Conservation (phyloP, 2,329 filamentous ascomycete species). For the Epicoccum nigrum region DNA sequence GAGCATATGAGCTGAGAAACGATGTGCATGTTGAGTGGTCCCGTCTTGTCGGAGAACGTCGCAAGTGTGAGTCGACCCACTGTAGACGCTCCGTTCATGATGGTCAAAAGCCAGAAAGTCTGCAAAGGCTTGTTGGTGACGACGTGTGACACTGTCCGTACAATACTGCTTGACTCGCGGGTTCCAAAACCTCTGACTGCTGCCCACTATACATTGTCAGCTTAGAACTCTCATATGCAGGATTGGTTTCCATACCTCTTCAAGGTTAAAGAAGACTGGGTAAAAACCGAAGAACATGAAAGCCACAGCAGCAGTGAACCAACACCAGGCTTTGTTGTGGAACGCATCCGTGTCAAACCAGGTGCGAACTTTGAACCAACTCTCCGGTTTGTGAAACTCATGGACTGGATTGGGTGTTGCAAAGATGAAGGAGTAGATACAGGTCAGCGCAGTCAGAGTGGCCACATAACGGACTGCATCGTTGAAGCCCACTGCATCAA, state of each 20-base stretch:
- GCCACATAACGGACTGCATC: slow-evolving; percentile 52
- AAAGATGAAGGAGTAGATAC: slow-evolving; percentile 51
- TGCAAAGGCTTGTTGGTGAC: slow-evolving; percentile 45
- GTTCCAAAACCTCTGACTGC: slow-evolving; percentile 51
- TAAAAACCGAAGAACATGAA: slow-evolving; percentile 61
- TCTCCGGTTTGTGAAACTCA: slow-evolving; percentile 46
- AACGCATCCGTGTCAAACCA: slow-evolving; percentile 56
- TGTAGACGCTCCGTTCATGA: slow-evolving; percentile 58
- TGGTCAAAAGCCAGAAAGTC: slow-evolving; percentile 57
- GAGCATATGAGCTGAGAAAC: slow-evolving; percentile 50
- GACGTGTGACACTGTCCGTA: slow-evolving; percentile 10
- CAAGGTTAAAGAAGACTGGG: slow-evolving; percentile 59
- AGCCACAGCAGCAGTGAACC: slow-evolving; percentile 53
- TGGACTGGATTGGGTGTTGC: slow-evolving; percentile 53
- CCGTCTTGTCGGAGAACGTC: slow-evolving; percentile 53
- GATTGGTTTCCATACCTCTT: slow-evolving; percentile 47
- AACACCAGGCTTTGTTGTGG: slow-evolving; percentile 51
- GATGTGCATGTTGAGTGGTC: slow-evolving; percentile 55
- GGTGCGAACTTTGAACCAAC: slow-evolving; percentile 46
- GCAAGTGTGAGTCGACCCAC: slow-evolving; percentile 54
- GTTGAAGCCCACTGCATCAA: slow-evolving; percentile 53
- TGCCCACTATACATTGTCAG: slow-evolving; percentile 51
- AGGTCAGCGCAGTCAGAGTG: slow-evolving; percentile 49
- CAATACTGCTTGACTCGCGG: slow-evolving; percentile 29
- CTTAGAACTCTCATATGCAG: not conserved